Conservation (phyloP, 2,329 filamentous ascomycete genomes). For the Amauroascus verrucosus region DNA sequence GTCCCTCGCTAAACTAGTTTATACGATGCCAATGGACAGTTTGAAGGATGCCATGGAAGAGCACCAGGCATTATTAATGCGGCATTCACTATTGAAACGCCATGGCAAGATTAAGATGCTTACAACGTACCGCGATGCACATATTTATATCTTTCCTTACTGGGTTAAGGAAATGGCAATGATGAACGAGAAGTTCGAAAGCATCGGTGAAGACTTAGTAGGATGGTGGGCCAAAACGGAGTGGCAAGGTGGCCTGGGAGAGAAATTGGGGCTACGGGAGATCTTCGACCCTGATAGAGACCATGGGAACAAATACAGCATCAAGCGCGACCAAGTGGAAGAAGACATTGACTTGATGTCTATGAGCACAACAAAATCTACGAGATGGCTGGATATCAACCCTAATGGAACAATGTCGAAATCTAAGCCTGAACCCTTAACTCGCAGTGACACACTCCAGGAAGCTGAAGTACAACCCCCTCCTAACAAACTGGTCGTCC, state of each 20-base stretch:
- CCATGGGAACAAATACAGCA: conserved; percentile 34
- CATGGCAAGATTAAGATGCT: conserved; percentile 70
- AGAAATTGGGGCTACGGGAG: conserved; percentile 63
- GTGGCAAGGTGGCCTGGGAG: conserved; percentile 73
- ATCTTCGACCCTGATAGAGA: conserved; percentile 46
- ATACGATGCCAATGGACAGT: conserved; percentile 78
- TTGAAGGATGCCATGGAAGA: conserved; percentile 73
- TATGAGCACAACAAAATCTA: conserved; percentile 45
- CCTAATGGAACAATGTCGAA: conserved; percentile 9
- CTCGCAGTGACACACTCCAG: conserved; percentile 14
- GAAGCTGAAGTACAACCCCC: conserved; percentile 14
- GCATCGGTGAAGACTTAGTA: conserved; percentile 79
- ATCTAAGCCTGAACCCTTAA: conserved; percentile 16
- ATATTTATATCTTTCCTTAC: conserved; percentile 86
- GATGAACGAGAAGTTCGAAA: conserved; percentile 71
- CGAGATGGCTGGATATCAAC: conserved; percentile 13
- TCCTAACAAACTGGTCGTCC: conserved; percentile 42
- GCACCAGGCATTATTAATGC: conserved; percentile 55
- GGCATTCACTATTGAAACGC: conserved; percentile 63
- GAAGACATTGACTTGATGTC: conserved; percentile 46
- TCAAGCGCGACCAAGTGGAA: conserved; percentile 33
- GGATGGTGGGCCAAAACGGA: conserved; percentile 93
- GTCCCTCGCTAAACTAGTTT: conserved; percentile 66
- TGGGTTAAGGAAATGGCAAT: conserved; percentile 82
- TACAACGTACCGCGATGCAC: conserved; percentile 76